These are phyloP conservation scores for Globisporangium uncinulatum DNA, from an alignment of 352 stramenopile species.

Conservation along the genomic window DNA sequence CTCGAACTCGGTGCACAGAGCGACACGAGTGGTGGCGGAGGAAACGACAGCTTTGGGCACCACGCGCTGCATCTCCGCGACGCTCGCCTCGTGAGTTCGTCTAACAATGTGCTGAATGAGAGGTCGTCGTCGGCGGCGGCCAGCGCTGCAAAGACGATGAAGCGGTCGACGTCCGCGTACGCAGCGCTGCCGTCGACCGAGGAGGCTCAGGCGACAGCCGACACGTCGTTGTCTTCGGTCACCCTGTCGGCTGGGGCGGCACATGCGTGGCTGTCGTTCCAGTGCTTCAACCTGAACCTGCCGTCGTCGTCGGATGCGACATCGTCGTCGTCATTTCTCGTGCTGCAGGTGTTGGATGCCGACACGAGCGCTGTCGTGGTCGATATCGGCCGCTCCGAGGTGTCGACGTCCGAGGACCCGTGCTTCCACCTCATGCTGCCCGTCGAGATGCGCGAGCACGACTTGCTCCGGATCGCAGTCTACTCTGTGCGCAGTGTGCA, in stretches of 20 bases:
- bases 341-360: slow-evolving; percentile 51
- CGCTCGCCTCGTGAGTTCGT: slow-evolving; percentile 9
- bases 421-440: slow-evolving; percentile 75
- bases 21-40: neutral
- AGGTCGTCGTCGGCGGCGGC: neutral
- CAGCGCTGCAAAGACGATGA: slow-evolving; percentile 3
- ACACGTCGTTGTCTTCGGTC: neutral
- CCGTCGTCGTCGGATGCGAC: slow-evolving; percentile 29
- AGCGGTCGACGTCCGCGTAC: slow-evolving; percentile 11
- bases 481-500: slow-evolving; percentile 61
- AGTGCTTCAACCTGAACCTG: slow-evolving; percentile 75
- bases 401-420: slow-evolving; percentile 65
- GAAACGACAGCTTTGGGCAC: neutral
- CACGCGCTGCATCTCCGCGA: slow-evolving; percentile 4
- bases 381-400: slow-evolving; percentile 72
- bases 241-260: neutral
- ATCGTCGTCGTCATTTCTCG: slow-evolving; percentile 52
- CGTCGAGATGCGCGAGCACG: slow-evolving; percentile 45
- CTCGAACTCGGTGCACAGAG: slow-evolving; percentile 11
- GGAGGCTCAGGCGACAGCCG: neutral
- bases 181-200: slow-evolving; percentile 1
- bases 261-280: slow-evolving; percentile 76
- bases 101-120: slow-evolving; percentile 4
- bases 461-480: slow-evolving; percentile 56
- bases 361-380: slow-evolving; percentile 30